phyloP scores from a whole-genome alignment of 768 basidiomycete species.

The Lactifluus pinguis region DNA sequence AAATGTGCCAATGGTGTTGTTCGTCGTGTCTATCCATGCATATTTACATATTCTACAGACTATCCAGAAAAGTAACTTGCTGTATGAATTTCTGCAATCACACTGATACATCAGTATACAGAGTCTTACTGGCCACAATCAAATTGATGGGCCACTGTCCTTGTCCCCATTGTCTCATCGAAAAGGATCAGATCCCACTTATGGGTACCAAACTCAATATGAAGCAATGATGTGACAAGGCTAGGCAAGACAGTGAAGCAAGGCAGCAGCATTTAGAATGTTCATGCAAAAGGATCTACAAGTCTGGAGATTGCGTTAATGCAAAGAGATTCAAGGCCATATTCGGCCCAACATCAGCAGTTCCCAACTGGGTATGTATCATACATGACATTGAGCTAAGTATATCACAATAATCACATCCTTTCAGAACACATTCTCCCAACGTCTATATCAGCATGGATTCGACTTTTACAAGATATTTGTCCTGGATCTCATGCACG shows the following conservation, averaged over 20 bases:
- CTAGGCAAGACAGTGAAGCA: background rate
- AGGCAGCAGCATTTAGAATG: too few species aligned
- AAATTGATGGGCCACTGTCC: background rate
- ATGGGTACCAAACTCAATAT: background rate
- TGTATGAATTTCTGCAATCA: too few species aligned
- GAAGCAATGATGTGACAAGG: background rate
- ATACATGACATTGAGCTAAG: too few species aligned
- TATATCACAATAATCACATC: too few species aligned
- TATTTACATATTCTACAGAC: constrained; percentile 22
- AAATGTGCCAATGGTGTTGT: constrained; percentile 20
- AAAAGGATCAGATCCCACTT: too few species aligned
- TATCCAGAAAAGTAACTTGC: constrained; percentile 24
- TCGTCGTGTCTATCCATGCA: constrained; percentile 19
- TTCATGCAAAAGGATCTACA: too few species aligned
- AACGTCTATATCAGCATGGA: constrained; percentile 15
- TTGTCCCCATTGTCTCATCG: background rate
- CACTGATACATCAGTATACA: background rate
- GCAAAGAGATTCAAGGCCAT: too few species aligned
- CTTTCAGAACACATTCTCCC: constrained; percentile 30
- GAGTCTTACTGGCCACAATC: background rate
- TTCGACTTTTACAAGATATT: constrained; percentile 26
- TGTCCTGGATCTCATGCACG: constrained; percentile 32
- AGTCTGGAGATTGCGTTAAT: too few species aligned
- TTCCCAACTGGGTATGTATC: background rate
- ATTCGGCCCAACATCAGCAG: too few species aligned